A percentile compares a stretch with the other conserved stretches of the same genome.
Evolutionary conservation across 179 eudicot genomes (phyloP).

Genomic region (Gypsophila paniculata): DNA sequence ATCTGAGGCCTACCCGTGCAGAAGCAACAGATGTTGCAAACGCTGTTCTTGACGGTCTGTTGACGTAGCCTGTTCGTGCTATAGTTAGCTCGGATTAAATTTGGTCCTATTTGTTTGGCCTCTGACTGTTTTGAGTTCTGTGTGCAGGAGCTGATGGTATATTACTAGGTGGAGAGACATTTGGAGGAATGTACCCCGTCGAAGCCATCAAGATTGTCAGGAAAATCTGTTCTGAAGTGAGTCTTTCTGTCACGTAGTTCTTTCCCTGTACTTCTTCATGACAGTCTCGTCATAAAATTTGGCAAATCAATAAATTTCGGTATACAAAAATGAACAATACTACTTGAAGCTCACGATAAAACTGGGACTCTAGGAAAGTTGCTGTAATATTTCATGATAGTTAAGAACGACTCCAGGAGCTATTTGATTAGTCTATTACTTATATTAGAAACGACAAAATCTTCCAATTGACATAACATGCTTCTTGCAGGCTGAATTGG

Average conservation of each 20-base stretch:
- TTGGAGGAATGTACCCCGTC: slow-evolving; percentile 54
- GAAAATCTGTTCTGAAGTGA: slow-evolving; percentile 79
- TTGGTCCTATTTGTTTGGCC: neutral
- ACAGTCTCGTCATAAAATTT: neutral
- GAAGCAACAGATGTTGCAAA: slow-evolving; percentile 44
- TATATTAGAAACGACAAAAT: neutral
- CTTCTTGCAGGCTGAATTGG: slow-evolving; percentile 68
- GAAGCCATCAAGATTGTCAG: slow-evolving; percentile 57
- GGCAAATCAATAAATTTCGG: neutral
- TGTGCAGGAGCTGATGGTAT: slow-evolving; percentile 64
- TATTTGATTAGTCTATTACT: neutral
- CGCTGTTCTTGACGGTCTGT: slow-evolving; percentile 36
- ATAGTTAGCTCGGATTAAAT: neutral
- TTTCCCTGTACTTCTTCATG: neutral
- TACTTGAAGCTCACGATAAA: no score
- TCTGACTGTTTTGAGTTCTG: slow-evolving; percentile 14
- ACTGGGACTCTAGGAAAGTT: neutral
- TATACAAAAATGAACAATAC: no score
- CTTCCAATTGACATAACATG: neutral
- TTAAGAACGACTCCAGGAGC: neutral
- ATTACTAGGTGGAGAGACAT: slow-evolving; percentile 58
- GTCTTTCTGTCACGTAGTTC: slow-evolving; percentile 11
- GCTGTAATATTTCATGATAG: neutral
- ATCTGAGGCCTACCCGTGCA: slow-evolving; percentile 38
- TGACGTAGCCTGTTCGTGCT: slow-evolving; percentile 7